Conservation (phyloP, 805 yeast genomes). For the Grigorovia yakushimaensis region DNA sequence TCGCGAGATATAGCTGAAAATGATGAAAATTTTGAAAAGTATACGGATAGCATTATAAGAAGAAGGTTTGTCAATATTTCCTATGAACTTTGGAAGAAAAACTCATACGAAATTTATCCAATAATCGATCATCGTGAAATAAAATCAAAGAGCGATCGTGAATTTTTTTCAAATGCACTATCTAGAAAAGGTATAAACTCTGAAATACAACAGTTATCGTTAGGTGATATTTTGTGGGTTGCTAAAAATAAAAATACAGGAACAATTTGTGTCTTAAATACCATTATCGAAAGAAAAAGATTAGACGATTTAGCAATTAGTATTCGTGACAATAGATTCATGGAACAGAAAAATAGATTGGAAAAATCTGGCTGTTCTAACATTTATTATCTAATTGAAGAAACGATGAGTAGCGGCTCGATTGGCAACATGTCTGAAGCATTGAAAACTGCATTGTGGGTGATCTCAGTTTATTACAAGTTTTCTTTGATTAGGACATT, state of each 20-base stretch:
- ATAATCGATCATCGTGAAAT: constrained; percentile 78
- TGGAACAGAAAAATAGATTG: constrained; percentile 77
- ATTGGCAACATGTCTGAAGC: constrained; percentile 46
- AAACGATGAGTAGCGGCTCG: constrained; percentile 36
- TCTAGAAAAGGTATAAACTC: constrained; percentile 38
- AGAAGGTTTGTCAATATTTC: constrained; percentile 17
- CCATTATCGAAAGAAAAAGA: constrained; percentile 83
- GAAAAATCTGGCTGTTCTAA: constrained; percentile 56
- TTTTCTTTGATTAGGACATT: constrained; percentile 62
- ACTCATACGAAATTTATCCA: constrained; percentile 48
- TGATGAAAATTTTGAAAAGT: not conserved
- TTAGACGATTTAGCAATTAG: constrained; percentile 76
- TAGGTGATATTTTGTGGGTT: constrained; percentile 88
- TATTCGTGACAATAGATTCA: constrained; percentile 79
- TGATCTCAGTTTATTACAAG: constrained; percentile 52
- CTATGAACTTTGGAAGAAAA: constrained; percentile 48
- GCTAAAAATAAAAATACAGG: constrained; percentile 55
- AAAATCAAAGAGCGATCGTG: constrained; percentile 56
- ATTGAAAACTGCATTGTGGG: constrained; percentile 65
- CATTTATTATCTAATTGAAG: constrained; percentile 74
- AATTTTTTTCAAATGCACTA: constrained; percentile 54
- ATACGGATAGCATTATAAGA: constrained; percentile 6
- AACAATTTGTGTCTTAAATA: constrained; percentile 61
- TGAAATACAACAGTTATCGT: constrained; percentile 49
- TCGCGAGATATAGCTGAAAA: not conserved